Evolutionary conservation across 495 filamentous ascomycete species (phyloP), one percentile per base, ranked within the genome.

Genomic region (Patellaria atrata): DNA sequence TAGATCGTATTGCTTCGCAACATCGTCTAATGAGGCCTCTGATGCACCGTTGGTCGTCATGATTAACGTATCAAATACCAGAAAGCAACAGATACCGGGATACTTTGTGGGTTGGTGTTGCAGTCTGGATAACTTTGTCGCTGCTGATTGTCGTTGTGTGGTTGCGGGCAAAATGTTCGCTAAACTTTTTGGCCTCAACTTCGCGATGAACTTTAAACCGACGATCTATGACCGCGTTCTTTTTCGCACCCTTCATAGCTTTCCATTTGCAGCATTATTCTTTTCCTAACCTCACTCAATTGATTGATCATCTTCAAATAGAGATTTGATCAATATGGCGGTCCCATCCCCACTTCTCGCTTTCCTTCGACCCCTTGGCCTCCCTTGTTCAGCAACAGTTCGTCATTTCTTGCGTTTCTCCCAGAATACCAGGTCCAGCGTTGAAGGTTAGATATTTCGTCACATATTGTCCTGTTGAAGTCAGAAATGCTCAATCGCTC

Each of bases 1-100:
- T 28, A 96, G 67, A 61, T 91, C 80, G 65, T 91, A 67, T 53
- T 80, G 61, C 44, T 64, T 62, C 36, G 68, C 66, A 49, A 71
- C 58, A 41, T 75, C 70, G 40, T 57, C 59, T 34, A 56, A 58
- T 11, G 55, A 51, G 33, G 64, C 57, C 49, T 52, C 55, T 49
- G 58, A 52, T 31, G 63, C 63, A 48, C 66, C 64, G 52, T 68
- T 68, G 62, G 63, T 63, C 55, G 71, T 59, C 40, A 48, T 62
- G 41, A 37, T 35, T 19, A 5, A 12, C 5, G 23, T 32, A 13
- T 34, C 6, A 15, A 13, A 9, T 28, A 18, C 35, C 29, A 15
- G 36, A 21, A 14, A 10, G 10, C 34, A 22, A 19, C 13, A 9
- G n/a, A n/a, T n/a, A n/a, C n/a, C n/a, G 42, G 27, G 9, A 9